phyloP scores from a whole-genome alignment of 2,329 filamentous ascomycete species.

The Clonostachys sp. region DNA sequence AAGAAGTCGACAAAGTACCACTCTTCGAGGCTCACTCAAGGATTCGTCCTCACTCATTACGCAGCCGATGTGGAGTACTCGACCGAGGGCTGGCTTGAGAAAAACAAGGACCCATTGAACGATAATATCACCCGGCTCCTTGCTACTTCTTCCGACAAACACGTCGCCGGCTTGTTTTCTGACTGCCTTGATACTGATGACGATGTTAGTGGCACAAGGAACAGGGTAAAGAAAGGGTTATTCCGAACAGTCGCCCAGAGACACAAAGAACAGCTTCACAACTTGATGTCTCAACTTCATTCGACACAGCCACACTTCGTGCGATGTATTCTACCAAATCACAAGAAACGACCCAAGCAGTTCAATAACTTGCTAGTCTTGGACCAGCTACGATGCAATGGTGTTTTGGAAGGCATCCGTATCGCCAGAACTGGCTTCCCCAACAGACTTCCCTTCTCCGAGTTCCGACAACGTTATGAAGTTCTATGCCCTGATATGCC shows the following conservation, averaged over 20 bases:
- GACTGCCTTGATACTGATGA: conserved; percentile 86
- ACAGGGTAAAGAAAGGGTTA: conserved; percentile 90
- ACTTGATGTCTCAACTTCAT: conserved; percentile 87
- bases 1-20: conserved; percentile 93
- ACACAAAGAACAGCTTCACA: conserved; percentile 98
- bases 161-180: conserved; percentile 78
- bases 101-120: conserved; percentile 97
- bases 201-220: conserved; percentile 61
- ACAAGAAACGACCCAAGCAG: conserved; percentile 94
- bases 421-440: conserved; percentile 97
- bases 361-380: conserved; percentile 89
- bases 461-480: conserved; percentile 94
- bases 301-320: conserved; percentile 98
- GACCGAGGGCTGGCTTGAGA: conserved; percentile 92
- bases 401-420: conserved; percentile 96
- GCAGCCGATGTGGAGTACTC: conserved; percentile 97
- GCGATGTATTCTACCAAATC: conserved; percentile 94
- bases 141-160: conserved; percentile 74
- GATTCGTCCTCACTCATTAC: conserved; percentile 95
- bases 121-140: conserved; percentile 93
- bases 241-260: conserved; percentile 95
- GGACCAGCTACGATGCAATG: conserved; percentile 96
- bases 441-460: conserved; percentile 84
- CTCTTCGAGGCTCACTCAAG: conserved; percentile 79
- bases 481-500: conserved; percentile 87